Evolutionary conservation across 2,329 filamentous ascomycete genomes (phyloP).

Genomic region (Exophiala spinifera): DNA sequence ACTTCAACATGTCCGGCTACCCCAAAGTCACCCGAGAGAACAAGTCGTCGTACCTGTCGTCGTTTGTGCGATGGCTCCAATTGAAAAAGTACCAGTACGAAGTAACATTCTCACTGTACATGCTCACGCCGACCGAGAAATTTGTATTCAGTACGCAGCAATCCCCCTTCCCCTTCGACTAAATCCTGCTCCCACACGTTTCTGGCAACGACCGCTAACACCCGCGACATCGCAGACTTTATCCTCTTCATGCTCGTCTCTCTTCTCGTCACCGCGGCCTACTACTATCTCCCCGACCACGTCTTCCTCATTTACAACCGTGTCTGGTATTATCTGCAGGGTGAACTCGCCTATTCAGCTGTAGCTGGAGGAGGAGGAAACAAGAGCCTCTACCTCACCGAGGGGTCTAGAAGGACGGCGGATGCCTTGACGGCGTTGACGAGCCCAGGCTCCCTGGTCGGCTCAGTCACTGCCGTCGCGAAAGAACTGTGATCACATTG

Average conservation of each 20-base stretch:
- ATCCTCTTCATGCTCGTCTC: conserved; percentile 86
- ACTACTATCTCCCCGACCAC: conserved; percentile 92
- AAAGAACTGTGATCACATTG: conserved; percentile 21
- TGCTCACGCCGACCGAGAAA: conserved; percentile 94
- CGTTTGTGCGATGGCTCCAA: conserved; percentile 77
- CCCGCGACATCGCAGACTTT: too few relatives aligned
- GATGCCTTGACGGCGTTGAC: conserved; percentile 1
- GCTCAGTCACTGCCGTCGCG: conserved; percentile 6
- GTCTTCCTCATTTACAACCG: conserved; percentile 76
- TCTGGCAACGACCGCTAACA: too few relatives aligned
- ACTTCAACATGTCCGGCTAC: conserved; percentile 21
- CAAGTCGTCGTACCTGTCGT: conserved; percentile 37
- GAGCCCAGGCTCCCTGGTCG: background rate
- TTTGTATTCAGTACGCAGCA: conserved; percentile 88
- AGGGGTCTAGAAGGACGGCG: conserved; percentile 6
- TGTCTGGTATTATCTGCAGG: conserved; percentile 91
- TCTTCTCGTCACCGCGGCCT: conserved; percentile 79
- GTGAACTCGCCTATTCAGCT: conserved; percentile 55
- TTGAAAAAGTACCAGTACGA: conserved; percentile 98
- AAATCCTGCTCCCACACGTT: background rate
- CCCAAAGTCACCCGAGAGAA: conserved; percentile 19
- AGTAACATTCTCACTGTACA: conserved; percentile 94
- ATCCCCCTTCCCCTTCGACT: background rate
- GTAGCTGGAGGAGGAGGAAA: background rate
- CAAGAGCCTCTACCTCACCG: conserved; percentile 10